phyloP scores from a whole-genome alignment of 345 rosid species.

The Carallia pectinifolia region DNA sequence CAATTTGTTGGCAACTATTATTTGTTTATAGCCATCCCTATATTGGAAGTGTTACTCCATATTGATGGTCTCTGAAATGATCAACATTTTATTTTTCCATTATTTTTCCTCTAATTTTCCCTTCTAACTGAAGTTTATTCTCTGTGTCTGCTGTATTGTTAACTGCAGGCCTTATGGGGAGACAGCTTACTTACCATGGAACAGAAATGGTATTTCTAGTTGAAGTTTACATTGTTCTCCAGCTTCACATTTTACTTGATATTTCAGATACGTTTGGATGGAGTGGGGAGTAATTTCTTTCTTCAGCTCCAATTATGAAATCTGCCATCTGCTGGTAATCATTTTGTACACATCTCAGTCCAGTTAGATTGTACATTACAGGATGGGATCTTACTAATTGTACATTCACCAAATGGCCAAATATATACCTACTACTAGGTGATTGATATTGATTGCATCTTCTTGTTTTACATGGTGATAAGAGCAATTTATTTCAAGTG shows the following conservation, averaged over 20 bases:
- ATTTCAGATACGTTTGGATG: too few relatives aligned
- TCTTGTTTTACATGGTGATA: too few relatives aligned
- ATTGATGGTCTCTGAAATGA: not conserved
- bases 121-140: not conserved
- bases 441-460: too few relatives aligned
- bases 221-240: conserved; percentile 19
- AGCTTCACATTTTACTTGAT: not conserved
- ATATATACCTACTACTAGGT: too few relatives aligned
- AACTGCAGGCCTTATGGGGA: conserved; percentile 53
- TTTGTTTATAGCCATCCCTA: not conserved
- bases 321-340: too few relatives aligned
- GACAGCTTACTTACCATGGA: conserved; percentile 45
- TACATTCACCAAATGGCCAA: too few relatives aligned
- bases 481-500: too few relatives aligned
- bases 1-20: not conserved
- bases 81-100: not conserved
- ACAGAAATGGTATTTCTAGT: conserved; percentile 39
- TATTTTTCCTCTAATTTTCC: not conserved
- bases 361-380: too few relatives aligned
- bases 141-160: conserved; percentile 1
- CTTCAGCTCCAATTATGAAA: too few relatives aligned
- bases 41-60: not conserved
- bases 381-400: too few relatives aligned
- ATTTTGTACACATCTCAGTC: too few relatives aligned
- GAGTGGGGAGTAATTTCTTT: too few relatives aligned